Percentiles rank a stretch among this genome's conserved stretches.
Conservation (phyloP, 1,284 basidiomycete genomes). For the Rhodotorula glutinis region DNA sequence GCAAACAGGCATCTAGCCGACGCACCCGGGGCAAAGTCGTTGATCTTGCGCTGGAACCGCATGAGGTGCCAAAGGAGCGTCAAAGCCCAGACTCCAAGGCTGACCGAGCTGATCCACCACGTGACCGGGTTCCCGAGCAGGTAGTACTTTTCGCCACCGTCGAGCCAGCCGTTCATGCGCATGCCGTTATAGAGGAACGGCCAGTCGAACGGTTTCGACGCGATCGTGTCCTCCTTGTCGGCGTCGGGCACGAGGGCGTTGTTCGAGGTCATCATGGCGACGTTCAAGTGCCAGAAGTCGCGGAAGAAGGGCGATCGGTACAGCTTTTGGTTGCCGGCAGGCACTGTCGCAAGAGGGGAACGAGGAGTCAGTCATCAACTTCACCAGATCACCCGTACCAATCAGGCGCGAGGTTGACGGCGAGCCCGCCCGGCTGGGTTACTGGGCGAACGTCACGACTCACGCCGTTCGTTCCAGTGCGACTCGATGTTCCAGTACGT, state of each 20-base stretch:
- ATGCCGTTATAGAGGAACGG: slow-evolving; percentile 82
- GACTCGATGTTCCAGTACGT: slow-evolving; percentile 98
- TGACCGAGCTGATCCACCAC: slow-evolving; percentile 79
- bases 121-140: slow-evolving; percentile 86
- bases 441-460: no score
- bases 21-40: slow-evolving; percentile 81
- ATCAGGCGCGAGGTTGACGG: no score
- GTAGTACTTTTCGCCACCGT: slow-evolving; percentile 85
- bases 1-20: slow-evolving; percentile 38
- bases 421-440: no score
- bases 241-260: slow-evolving; percentile 95
- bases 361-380: neutral
- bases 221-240: slow-evolving; percentile 96
- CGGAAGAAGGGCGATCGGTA: slow-evolving; percentile 90
- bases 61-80: slow-evolving; percentile 69
- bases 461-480: slow-evolving; percentile 89
- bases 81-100: slow-evolving; percentile 60
- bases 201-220: slow-evolving; percentile 89
- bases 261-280: slow-evolving; percentile 99
- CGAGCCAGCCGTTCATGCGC: slow-evolving; percentile 97
- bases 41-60: slow-evolving; percentile 80
- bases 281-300: slow-evolving; percentile 98
- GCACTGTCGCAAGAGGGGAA: slow-evolving; percentile 58
- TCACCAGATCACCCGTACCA: no score
- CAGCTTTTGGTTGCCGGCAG: slow-evolving; percentile 72